phyloP scores from a whole-genome alignment of 306 rosid genomes.

The Vigna unguiculata region DNA sequence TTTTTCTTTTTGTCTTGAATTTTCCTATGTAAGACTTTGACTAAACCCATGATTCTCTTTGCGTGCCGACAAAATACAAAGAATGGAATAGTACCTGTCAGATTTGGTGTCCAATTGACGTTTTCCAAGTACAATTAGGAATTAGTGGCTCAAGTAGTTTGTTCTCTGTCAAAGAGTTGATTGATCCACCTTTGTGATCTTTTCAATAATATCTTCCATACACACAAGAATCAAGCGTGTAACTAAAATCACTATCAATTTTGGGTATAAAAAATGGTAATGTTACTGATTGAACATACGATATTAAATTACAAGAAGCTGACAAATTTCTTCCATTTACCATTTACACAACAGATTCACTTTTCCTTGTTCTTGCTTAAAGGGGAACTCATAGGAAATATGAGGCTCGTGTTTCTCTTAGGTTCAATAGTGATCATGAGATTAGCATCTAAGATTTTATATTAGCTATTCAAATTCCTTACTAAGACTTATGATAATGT shows the following conservation, averaged over 20 bases:
- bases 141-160: constrained; percentile 39
- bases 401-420: background rate
- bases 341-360: background rate
- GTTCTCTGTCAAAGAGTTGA: constrained; percentile 24
- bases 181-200: constrained; percentile 6
- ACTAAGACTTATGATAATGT: background rate
- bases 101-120: constrained; percentile 8
- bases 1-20: background rate
- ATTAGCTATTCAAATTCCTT: too few relatives aligned
- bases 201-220: constrained; percentile 16
- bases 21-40: background rate
- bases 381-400: background rate
- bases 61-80: background rate
- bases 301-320: background rate
- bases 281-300: background rate
- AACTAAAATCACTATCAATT: background rate
- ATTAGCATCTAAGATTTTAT: too few relatives aligned
- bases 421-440: too few relatives aligned
- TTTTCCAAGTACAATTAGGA: constrained; percentile 11
- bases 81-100: background rate
- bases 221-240: background rate
- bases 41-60: constrained; percentile 33
- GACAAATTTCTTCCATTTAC: background rate
- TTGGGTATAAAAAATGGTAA: background rate
- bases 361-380: background rate